Evolutionary conservation across 306 rosid species (phyloP).

Genomic region (Oxytropis ochrocephala): DNA sequence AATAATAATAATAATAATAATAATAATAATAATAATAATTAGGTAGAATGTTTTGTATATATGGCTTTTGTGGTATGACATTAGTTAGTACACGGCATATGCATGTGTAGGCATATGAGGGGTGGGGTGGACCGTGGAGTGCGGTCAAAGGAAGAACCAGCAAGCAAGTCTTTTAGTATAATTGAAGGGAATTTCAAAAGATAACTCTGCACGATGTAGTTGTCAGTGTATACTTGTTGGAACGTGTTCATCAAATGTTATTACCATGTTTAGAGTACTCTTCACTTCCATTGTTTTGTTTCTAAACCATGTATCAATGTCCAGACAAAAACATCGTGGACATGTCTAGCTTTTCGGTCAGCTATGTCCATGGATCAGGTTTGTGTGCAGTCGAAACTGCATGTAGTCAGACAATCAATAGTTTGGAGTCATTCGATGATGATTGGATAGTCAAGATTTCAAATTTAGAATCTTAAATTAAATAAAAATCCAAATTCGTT

Average conservation of each 20-base stretch:
- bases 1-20: no score
- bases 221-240: slow-evolving; percentile 13
- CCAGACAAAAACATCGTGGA: neutral
- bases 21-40: neutral
- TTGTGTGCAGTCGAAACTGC: no score
- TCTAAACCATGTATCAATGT: neutral
- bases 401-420: no score
- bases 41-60: slow-evolving; percentile 23
- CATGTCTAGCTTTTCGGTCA: slow-evolving; percentile 17
- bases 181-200: slow-evolving; percentile 7
- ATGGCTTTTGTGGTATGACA: neutral
- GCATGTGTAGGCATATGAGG: slow-evolving; percentile 24
- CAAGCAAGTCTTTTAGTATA: neutral
- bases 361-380: no score
- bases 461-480: no score
- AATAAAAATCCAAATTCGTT: no score
- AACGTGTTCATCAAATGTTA: neutral
- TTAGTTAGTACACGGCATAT: neutral
- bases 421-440: no score
- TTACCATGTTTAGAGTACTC: neutral
- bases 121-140: slow-evolving; percentile 12
- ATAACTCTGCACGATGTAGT: neutral
- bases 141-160: slow-evolving; percentile 20
- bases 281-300: neutral
- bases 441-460: no score